These are phyloP conservation scores for Argentina anserina DNA, from an alignment of 306 rosid species.

Conservation along the genomic window DNA sequence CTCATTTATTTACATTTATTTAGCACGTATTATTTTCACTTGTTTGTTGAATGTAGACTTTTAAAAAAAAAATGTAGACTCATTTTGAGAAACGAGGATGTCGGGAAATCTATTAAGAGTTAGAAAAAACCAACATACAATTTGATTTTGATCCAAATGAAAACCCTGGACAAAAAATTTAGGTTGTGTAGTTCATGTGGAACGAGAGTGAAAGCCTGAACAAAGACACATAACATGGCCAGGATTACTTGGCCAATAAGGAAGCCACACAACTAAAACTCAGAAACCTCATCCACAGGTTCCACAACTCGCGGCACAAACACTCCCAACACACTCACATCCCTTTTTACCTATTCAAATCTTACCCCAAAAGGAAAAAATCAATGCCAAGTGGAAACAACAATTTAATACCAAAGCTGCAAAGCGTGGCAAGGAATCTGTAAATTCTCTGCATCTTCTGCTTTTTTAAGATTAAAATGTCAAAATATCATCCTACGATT, in stretches of 20 bases:
- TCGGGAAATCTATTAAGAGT: no score
- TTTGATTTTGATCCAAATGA: background rate
- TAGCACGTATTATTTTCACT: background rate
- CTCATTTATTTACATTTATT: no score
- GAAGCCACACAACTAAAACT: background rate
- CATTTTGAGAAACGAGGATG: rapidly evolving
- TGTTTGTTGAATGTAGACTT: background rate
- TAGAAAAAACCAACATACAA: no score
- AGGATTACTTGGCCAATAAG: background rate
- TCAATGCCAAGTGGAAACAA: slow-evolving; percentile 3
- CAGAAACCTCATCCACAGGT: background rate
- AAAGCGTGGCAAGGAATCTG: background rate
- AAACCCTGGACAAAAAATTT: background rate
- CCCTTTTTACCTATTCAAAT: background rate
- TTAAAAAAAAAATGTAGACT: no score
- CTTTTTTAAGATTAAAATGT: background rate
- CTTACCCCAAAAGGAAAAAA: background rate
- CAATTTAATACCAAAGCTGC: background rate
- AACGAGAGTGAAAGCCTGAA: slow-evolving; percentile 3
- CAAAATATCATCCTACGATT: background rate
- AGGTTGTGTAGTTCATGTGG: background rate
- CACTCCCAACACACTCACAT: background rate
- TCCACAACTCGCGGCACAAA: background rate
- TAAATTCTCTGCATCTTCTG: background rate
- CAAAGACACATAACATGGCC: background rate